phyloP scores from a whole-genome alignment of 2,329 filamentous ascomycete genomes.

The Clathrospora elynae region DNA sequence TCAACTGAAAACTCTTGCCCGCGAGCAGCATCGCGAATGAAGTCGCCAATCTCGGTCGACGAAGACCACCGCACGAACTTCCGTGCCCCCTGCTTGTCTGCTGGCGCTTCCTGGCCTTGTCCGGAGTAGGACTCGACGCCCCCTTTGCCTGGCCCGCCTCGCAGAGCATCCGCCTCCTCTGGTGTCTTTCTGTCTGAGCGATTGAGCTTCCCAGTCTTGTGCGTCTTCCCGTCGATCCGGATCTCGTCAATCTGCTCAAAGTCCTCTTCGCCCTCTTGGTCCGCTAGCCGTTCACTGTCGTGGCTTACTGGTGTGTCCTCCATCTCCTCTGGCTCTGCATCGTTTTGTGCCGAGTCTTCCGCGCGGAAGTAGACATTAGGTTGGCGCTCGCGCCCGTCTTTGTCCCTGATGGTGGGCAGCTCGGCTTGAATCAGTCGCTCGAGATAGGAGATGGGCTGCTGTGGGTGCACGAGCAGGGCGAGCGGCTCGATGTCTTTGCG shows the following conservation, averaged over 20 bases:
- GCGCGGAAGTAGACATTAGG: constrained; percentile 80
- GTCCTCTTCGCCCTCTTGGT: constrained; percentile 47
- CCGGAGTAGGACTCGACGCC: constrained; percentile 74
- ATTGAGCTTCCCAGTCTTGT: constrained; percentile 52
- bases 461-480: constrained; percentile 83
- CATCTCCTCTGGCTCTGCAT: constrained; percentile 43
- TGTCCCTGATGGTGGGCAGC: constrained; percentile 68
- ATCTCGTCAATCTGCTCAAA: constrained; percentile 56
- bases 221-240: constrained; percentile 56
- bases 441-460: constrained; percentile 88
- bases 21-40: constrained; percentile 85
- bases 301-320: constrained; percentile 34
- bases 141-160: constrained; percentile 59
- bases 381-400: constrained; percentile 68
- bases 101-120: constrained; percentile 63
- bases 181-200: constrained; percentile 33
- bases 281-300: constrained; percentile 30
- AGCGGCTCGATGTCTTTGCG: constrained; percentile 79
- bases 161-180: constrained; percentile 45
- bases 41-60: constrained; percentile 90
- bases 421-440: constrained; percentile 89
- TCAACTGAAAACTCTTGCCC: constrained; percentile 83
- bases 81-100: constrained; percentile 52
- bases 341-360: constrained; percentile 71
- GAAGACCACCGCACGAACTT: constrained; percentile 87